These are phyloP conservation scores for Phialocephala sp. DNA, from an alignment of 2,329 filamentous ascomycete species.

Conservation along the genomic window DNA sequence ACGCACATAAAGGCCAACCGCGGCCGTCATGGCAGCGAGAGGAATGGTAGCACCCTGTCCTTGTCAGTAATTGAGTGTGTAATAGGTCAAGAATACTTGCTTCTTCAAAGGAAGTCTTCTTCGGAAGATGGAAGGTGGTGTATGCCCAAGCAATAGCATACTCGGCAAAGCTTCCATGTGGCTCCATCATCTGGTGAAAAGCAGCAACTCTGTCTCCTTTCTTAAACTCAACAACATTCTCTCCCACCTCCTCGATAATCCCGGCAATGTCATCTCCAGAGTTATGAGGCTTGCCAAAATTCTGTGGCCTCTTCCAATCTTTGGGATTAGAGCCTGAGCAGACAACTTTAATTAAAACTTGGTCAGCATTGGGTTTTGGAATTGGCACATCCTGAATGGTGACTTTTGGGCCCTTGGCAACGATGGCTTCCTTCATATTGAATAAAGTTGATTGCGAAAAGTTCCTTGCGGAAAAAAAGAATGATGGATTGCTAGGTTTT, in stretches of 20 bases:
- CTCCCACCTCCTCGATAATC: constrained; percentile 54
- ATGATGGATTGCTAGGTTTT: not conserved
- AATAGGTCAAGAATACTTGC: constrained; percentile 36
- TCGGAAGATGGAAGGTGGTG: constrained; percentile 55
- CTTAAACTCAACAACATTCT: constrained; percentile 51
- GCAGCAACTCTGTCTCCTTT: constrained; percentile 54
- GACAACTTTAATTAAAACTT: constrained; percentile 43
- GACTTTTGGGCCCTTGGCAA: constrained; percentile 38
- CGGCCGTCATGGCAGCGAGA: constrained; percentile 51
- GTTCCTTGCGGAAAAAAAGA: not conserved
- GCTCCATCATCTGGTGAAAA: constrained; percentile 57
- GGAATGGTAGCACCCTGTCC: constrained; percentile 52
- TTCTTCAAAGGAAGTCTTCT: constrained; percentile 41
- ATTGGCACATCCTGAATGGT: constrained; percentile 40
- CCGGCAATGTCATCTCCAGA: constrained; percentile 46
- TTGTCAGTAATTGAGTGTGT: constrained; percentile 35
- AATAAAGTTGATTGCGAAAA: constrained; percentile 3
- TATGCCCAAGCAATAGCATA: constrained; percentile 62
- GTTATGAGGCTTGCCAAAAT: constrained; percentile 31
- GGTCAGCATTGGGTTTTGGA: constrained; percentile 40
- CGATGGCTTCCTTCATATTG: constrained; percentile 43
- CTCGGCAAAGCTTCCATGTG: constrained; percentile 63
- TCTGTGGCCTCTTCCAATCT: constrained; percentile 40
- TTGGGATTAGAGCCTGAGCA: constrained; percentile 42
- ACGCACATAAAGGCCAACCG: constrained; percentile 46